Evolutionary conservation across 1,139 yeast species (phyloP).

Genomic region (Pichia sp.): DNA sequence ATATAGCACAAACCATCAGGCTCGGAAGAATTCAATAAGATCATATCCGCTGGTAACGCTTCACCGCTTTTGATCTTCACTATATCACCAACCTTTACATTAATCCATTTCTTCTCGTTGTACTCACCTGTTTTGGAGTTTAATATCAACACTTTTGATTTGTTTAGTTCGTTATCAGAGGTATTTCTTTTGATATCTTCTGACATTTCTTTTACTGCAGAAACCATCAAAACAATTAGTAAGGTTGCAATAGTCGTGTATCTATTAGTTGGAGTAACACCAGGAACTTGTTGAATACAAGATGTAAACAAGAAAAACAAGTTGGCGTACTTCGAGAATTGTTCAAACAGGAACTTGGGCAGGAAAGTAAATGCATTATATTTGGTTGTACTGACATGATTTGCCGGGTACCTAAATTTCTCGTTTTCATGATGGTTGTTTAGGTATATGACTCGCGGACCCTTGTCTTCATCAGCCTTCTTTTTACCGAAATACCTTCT

Average conservation of each 20-base stretch:
- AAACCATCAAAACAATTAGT: constrained; percentile 73
- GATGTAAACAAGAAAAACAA: constrained; percentile 91
- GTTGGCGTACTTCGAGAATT: constrained; percentile 95
- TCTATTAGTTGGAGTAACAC: constrained; percentile 93
- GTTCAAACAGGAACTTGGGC: constrained; percentile 93
- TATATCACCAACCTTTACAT: constrained; percentile 86
- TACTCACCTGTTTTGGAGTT: constrained; percentile 57
- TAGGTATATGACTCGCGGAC: constrained; percentile 65
- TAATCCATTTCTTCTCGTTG: constrained; percentile 69
- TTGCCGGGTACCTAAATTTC: constrained; percentile 58
- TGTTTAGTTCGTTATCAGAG: constrained; percentile 84
- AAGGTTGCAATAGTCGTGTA: constrained; percentile 94
- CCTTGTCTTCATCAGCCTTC: constrained; percentile 26
- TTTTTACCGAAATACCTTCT: constrained; percentile 33
- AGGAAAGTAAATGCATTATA: constrained; percentile 89
- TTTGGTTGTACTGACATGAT: constrained; percentile 94
- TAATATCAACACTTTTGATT: constrained; percentile 63
- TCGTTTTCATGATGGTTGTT: constrained; percentile 54
- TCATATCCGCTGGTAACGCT: constrained; percentile 89
- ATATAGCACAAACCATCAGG: constrained; percentile 97
- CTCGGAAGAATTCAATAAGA: constrained; percentile 83
- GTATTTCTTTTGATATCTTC: constrained; percentile 86
- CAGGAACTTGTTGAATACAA: constrained; percentile 92
- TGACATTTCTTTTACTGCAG: constrained; percentile 84
- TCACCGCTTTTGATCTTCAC: constrained; percentile 82